A percentile compares a stretch with the other conserved stretches of the same genome.
phyloP scores from a whole-genome alignment of 352 stramenopile species.

The Achlya hypogyna region DNA sequence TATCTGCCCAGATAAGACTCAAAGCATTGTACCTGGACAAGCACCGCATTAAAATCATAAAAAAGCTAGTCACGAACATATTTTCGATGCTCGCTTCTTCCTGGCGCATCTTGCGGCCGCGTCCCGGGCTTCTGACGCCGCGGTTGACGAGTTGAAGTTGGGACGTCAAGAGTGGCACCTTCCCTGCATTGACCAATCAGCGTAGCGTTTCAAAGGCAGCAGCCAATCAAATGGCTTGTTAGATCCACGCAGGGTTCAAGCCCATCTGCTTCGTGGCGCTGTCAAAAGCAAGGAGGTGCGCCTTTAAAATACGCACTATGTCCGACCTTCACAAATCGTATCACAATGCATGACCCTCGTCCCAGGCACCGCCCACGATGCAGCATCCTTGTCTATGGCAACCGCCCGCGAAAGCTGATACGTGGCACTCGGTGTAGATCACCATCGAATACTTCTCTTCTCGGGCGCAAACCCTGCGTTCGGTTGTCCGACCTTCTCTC shows the following conservation, averaged over 20 bases:
- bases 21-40: too few species aligned
- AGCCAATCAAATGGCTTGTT: background rate
- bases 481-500: too few species aligned
- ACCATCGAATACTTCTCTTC: too few species aligned
- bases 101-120: background rate
- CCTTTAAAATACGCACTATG: background rate
- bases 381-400: too few species aligned
- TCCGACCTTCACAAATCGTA: conserved; percentile 4
- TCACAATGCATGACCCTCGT: background rate
- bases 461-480: too few species aligned
- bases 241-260: background rate
- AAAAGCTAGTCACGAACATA: too few species aligned
- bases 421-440: too few species aligned
- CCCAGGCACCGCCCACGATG: too few species aligned
- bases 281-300: background rate
- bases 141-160: conserved; percentile 3
- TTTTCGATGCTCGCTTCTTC: too few species aligned
- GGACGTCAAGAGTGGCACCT: background rate
- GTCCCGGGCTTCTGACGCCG: background rate
- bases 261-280: conserved; percentile 4
- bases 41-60: background rate
- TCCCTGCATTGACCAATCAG: background rate
- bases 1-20: too few species aligned
- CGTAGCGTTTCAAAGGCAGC: background rate
- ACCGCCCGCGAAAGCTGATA: too few species aligned